Conservation (phyloP, 2,329 filamentous ascomycete species). For the Plenodomus tracheiphilus region DNA sequence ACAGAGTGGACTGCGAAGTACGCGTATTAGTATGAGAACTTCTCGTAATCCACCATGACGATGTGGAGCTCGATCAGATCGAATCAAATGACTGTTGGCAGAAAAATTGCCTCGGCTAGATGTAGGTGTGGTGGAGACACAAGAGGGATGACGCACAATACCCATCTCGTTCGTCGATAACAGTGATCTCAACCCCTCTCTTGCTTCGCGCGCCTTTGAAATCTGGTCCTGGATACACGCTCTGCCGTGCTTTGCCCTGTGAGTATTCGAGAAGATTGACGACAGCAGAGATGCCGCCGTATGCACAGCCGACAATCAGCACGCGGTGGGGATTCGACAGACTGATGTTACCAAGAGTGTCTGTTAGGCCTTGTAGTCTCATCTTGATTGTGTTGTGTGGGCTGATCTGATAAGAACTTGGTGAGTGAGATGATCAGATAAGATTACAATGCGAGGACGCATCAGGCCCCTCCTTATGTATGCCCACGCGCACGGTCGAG, state of each 20-base stretch:
- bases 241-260: constrained; percentile 58
- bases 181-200: constrained; percentile 68
- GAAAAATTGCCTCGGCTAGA: not conserved
- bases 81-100: not conserved
- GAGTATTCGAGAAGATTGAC: constrained; percentile 70
- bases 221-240: constrained; percentile 40
- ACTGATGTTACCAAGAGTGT: constrained; percentile 30
- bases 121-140: constrained; percentile 5
- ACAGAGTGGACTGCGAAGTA: constrained; percentile 68
- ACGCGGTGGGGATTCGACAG: constrained; percentile 47
- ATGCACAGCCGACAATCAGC: constrained; percentile 71
- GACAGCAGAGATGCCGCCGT: constrained; percentile 69
- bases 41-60: constrained; percentile 1
- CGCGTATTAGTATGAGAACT: constrained; percentile 19
- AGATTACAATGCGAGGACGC: constrained; percentile 21
- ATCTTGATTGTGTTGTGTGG: constrained; percentile 25
- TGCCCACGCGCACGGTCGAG: not conserved
- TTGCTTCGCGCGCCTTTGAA: constrained; percentile 45
- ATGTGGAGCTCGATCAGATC: not conserved
- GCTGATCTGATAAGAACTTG: constrained; percentile 3
- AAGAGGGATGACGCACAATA: constrained; percentile 62
- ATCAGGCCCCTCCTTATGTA: constrained; percentile 11
- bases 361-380: constrained; percentile 31
- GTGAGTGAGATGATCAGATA: constrained; percentile 42
- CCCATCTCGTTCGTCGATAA: constrained; percentile 81